Base-by-base conservation (phyloP, 1,284 basidiomycete genomes). In the Boletus smithii region DNA sequence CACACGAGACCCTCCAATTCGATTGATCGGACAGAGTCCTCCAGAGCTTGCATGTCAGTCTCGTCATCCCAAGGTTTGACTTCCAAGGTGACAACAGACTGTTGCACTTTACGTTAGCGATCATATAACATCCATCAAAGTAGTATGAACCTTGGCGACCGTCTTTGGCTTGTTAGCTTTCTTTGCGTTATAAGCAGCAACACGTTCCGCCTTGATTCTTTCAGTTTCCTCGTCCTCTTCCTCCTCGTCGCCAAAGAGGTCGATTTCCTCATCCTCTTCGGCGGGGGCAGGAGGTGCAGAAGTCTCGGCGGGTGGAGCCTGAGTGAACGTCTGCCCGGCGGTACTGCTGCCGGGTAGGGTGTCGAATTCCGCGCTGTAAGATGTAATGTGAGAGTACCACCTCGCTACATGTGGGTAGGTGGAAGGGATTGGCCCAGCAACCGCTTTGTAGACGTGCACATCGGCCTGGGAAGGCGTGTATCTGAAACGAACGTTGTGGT, bases 1-100 rank as follows among this genome's bases (percentile, higher is more conserved):
- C 97, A 99, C 45, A 97, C 81, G 55, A 99, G 86, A 67, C 97
- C 95, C 50, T 91, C 88, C 77, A 83, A 76, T 71, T 93, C 82
- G 63, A 99, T 86, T 24, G 87, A 85, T 56, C 95, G 87, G 48
- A 99, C 94, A 35, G 75, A 63, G 34, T 77, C 71, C 73, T 99
- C 95, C 59, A 99, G 79, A 47, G 74, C 87, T 44, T 68, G 79
- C 92, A 99, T 94, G 75, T 98, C 91, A 51, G 95, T 99, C 78
- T 97, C 94, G 70, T 98, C 95, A 69, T 99, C 95, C 95, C 95
- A 95, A 40, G 95, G 95, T 76, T 98, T 99, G 56, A 99, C 93
- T 60, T 98, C 94, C 62, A 98, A 75, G 46, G 97, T 99, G 45
- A 95, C 92, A 53, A 95, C 81, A 57, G 92, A 95, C 91, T 93